Percentiles rank a stretch among this genome's conserved stretches.
These are phyloP conservation scores for Candida maesae DNA, from an alignment of 805 yeast species.

Conservation along the genomic window DNA sequence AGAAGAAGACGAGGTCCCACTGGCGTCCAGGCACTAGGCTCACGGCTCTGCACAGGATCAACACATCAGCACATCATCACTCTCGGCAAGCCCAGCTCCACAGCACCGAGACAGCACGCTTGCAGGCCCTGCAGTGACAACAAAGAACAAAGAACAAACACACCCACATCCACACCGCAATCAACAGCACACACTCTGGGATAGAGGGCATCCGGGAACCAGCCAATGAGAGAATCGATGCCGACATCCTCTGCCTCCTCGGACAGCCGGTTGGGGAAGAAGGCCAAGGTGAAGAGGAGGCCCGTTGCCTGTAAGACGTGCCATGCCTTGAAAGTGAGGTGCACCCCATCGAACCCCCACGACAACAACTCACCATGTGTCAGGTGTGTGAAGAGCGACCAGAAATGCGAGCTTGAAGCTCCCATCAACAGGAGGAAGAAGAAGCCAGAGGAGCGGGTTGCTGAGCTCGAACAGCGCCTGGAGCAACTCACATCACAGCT, in stretches of 20 bases:
- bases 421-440: slow-evolving; percentile 51
- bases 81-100: no score
- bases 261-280: neutral
- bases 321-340: slow-evolving; percentile 78
- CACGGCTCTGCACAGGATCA: no score
- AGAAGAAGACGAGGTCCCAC: no score
- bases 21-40: no score
- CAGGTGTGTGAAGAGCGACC: slow-evolving; percentile 63
- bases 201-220: neutral
- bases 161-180: no score
- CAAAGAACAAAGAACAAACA: no score
- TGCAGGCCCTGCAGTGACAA: no score
- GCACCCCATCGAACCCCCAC: slow-evolving; percentile 63
- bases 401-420: slow-evolving; percentile 64
- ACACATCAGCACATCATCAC: no score
- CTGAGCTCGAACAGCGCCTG: slow-evolving; percentile 31
- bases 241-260: neutral
- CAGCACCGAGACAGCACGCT: no score
- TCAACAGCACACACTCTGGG: no score
- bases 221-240: neutral
- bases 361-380: slow-evolving; percentile 65
- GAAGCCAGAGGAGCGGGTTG: slow-evolving; percentile 30
- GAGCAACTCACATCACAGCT: slow-evolving; percentile 23
- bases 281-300: slow-evolving; percentile 19
- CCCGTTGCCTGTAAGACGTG: slow-evolving; percentile 70